Conservation (phyloP, 129 eudicot species). For the Kitagawia praeruptora region DNA sequence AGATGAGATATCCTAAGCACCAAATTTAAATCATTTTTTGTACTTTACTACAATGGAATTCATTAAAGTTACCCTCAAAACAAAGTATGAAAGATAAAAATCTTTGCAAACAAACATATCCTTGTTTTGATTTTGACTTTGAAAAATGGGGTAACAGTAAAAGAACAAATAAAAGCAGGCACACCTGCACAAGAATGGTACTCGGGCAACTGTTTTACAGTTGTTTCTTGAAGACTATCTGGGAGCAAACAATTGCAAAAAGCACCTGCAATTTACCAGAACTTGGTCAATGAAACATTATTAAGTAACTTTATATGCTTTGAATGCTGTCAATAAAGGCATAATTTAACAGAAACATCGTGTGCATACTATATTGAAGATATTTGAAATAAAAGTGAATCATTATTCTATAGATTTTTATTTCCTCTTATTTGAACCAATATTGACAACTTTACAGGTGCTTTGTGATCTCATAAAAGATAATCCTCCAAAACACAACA, state of each 20-base stretch:
- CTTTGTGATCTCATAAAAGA: no score
- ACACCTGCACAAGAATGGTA: constrained; percentile 53
- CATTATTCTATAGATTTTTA: not conserved
- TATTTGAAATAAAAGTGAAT: not conserved
- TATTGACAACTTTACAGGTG: not conserved
- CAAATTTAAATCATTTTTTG: not conserved
- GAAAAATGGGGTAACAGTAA: not conserved
- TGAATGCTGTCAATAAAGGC: not conserved
- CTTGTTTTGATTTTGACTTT: not conserved
- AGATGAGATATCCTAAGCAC: not conserved
- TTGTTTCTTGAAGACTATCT: constrained; percentile 68
- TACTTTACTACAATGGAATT: not conserved
- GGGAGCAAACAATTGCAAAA: constrained; percentile 72
- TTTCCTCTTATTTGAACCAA: not conserved
- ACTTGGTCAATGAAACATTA: not conserved
- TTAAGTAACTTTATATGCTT: not conserved
- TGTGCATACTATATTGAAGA: not conserved
- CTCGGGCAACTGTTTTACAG: constrained; percentile 63
- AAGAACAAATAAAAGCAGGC: not conserved
- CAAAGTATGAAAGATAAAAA: not conserved
- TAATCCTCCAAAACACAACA: not conserved
- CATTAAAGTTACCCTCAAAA: not conserved
- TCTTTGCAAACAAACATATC: not conserved
- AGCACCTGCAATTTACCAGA: constrained; percentile 44
- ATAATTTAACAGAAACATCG: not conserved